Conservation (phyloP, 108 stramenopile genomes). For the Thalassiosira profunda region DNA sequence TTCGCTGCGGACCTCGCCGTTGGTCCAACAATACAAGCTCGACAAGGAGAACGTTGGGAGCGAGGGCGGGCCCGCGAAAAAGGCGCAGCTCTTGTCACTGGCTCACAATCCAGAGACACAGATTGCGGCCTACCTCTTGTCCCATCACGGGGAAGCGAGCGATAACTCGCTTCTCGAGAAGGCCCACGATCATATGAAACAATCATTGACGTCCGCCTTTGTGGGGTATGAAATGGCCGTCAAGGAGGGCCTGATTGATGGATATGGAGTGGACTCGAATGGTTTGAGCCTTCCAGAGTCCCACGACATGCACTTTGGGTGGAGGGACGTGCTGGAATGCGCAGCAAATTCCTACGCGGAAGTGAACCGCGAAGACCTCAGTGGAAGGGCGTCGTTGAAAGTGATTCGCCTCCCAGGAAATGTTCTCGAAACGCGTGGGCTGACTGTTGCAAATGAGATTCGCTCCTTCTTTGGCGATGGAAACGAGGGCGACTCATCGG, state of each 20-base stretch:
- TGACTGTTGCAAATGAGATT: constrained; percentile 62
- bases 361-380: constrained; percentile 12
- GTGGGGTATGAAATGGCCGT: constrained; percentile 60
- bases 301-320: constrained; percentile 70
- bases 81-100: constrained; percentile 52
- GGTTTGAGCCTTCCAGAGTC: constrained; percentile 66
- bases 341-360: constrained; percentile 45
- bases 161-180: constrained; percentile 29
- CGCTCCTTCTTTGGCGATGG: constrained; percentile 33
- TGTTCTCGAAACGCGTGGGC: constrained; percentile 74
- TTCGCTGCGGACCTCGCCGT: constrained; percentile 54
- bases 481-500: not conserved
- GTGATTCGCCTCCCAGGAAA: constrained; percentile 81
- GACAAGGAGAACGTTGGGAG: constrained; percentile 7
- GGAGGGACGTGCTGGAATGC: constrained; percentile 54
- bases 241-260: constrained; percentile 35
- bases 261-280: constrained; percentile 82
- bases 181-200: constrained; percentile 50
- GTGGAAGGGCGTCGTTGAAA: constrained; percentile 50
- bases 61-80: not conserved
- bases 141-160: constrained; percentile 29
- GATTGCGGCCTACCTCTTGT: constrained; percentile 35
- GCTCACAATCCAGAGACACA: constrained; percentile 80
- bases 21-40: constrained; percentile 46
- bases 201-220: constrained; percentile 67